Base-by-base conservation (phyloP, 2,329 filamentous ascomycete species). In the Pseudogymnoascus sp. region DNA sequence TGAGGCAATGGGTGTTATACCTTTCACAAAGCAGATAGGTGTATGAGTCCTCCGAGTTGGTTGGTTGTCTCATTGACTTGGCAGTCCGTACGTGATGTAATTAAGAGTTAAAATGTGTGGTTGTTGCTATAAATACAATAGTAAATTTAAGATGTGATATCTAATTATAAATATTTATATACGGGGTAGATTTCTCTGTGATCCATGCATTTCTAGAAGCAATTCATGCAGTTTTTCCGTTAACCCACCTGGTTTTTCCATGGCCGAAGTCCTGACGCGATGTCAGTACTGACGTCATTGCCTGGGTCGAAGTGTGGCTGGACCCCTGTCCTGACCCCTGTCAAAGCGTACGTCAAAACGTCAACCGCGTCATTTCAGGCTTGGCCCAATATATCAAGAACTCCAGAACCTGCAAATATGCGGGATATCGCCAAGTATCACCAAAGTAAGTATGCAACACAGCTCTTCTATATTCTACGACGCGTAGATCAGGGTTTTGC, bases 321-420 rank as follows among this genome's bases (percentile, higher is more conserved):
- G 47, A 57, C 47, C 47, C 47, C 47, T 57, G 47, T 57, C 47
- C 23, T 31, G 47, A 31, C 47, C 47, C 47, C 26, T 53, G 47
- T 17, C 15, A 31, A 23, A 53, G 9, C 26, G 13, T 26, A 53
- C n/a, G 47, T 53, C 47, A 53, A 11, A 11, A 53, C 47, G 47
- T 53, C 47, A 53, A 53, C 47, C 47, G 19, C 47, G 47, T 53
- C 47, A 53, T 53, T 53, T 53, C 47, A 53, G 47, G 47, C 47
- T 57, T 57, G 47, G 47, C 44, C 4, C 26, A 19, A 53, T 57
- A 9, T 57, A 57, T 57, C 47, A 31, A 50, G 21, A 23, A 57
- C n/a, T 53, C 26, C 26, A 57, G 47, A 57, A 57, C 47, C 47
- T 57, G 4, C 47, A n/a, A 31, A 57, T 57, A 57, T 57, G n/a